phyloP scores from a whole-genome alignment of 2,329 filamentous ascomycete species.

The Aspergillus fructus region DNA sequence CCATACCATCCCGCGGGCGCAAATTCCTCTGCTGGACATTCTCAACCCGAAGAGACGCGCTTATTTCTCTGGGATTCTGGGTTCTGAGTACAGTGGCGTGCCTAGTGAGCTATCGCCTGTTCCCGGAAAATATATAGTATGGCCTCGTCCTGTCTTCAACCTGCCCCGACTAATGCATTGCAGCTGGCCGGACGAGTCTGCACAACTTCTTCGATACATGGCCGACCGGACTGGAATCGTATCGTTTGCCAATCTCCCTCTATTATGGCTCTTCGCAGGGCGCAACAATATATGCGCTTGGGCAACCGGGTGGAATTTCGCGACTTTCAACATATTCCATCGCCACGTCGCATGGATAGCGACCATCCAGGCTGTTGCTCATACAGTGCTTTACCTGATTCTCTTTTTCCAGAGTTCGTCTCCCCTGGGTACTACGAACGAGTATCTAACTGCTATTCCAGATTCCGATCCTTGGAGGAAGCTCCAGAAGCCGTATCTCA shows the following conservation, averaged over 20 bases:
- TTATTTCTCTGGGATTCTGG: constrained; percentile 48
- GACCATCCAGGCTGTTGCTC: constrained; percentile 61
- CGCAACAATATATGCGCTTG: constrained; percentile 67
- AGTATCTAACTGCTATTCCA: constrained; percentile 9
- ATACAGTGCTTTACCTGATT: constrained; percentile 60
- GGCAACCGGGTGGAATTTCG: constrained; percentile 68
- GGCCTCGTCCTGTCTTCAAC: constrained; percentile 6
- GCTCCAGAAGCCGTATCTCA: constrained; percentile 27
- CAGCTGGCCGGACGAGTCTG: constrained; percentile 29
- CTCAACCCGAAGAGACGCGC: constrained; percentile 48
- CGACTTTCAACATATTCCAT: constrained; percentile 67
- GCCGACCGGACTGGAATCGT: constrained; percentile 65
- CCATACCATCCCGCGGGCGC: constrained; percentile 44
- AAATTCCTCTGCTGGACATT: constrained; percentile 46
- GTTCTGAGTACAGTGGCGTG: constrained; percentile 46
- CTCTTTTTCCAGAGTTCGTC: constrained; percentile 28
- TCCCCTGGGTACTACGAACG: too few species aligned
- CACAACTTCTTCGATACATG: constrained; percentile 55
- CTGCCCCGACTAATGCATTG: background rate
- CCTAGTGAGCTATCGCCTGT: constrained; percentile 46
- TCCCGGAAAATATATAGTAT: constrained; percentile 50
- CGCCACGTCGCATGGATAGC: constrained; percentile 64
- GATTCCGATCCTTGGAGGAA: constrained; percentile 27
- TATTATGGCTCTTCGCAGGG: constrained; percentile 66
- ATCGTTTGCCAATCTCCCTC: constrained; percentile 62